Percentiles rank a stretch among this genome's conserved stretches.
These are phyloP conservation scores for Litsea cubeba DNA, from an alignment of 164 flowering plant genomes.

Conservation along the genomic window DNA sequence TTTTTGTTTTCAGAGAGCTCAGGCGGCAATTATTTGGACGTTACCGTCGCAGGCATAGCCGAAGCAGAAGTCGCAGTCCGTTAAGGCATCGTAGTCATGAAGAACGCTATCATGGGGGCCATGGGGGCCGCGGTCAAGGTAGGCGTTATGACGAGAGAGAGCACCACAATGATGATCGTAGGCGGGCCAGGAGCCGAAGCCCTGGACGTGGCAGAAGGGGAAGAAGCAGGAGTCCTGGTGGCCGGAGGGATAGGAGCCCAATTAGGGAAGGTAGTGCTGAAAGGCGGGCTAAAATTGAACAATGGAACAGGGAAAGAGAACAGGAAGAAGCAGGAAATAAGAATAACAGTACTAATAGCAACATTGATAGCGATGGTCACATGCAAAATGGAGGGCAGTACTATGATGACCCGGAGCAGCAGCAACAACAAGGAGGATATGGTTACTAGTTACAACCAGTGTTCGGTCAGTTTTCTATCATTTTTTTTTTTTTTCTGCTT, in stretches of 20 bases:
- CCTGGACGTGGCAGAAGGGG: conserved; percentile 52
- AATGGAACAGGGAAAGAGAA: conserved; percentile 87
- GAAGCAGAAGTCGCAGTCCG: conserved; percentile 62
- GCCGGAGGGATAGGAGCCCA: conserved; percentile 60
- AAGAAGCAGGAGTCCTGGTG: conserved; percentile 66
- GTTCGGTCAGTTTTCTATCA: conserved; percentile 31
- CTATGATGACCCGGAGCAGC: conserved; percentile 28
- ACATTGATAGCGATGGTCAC: conserved; percentile 20
- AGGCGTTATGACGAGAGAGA: conserved; percentile 57
- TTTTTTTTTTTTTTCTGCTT: background rate
- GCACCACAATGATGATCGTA: conserved; percentile 32
- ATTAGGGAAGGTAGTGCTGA: conserved; percentile 86
- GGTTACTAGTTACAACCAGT: conserved; percentile 27
- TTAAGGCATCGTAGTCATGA: conserved; percentile 60
- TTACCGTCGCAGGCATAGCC: conserved; percentile 45
- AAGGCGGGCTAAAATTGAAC: conserved; percentile 85
- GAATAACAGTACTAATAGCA: conserved; percentile 13
- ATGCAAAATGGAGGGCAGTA: conserved; percentile 23
- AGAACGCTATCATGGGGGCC: conserved; percentile 49
- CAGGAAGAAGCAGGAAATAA: conserved; percentile 33
- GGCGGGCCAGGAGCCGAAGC: conserved; percentile 60
- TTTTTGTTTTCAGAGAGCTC: conserved; percentile 46
- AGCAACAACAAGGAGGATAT: conserved; percentile 21
- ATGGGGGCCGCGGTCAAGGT: conserved; percentile 42
- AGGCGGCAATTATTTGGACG: conserved; percentile 71